Evolutionary conservation across 2,329 filamentous ascomycete species (phyloP).

Genomic region (Aureobasidium sp.): DNA sequence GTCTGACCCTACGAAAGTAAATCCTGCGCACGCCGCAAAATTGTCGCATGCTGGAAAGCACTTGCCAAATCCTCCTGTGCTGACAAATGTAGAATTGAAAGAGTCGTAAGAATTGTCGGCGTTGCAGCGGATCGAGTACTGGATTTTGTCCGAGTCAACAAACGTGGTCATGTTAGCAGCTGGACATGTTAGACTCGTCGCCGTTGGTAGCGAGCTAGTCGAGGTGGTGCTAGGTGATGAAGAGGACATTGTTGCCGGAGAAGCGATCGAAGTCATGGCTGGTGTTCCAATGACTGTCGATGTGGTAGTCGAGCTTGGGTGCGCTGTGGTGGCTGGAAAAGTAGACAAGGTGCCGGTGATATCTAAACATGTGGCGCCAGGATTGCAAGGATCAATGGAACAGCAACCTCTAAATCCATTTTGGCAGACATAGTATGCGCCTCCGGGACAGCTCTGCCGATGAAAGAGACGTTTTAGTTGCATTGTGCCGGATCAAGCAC

Average conservation of each 20-base stretch:
- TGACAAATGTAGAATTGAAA: constrained; percentile 20
- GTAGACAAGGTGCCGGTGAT: not conserved
- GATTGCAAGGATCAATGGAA: constrained; percentile 22
- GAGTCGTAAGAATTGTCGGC: constrained; percentile 22
- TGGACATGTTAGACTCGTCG: constrained; percentile 22
- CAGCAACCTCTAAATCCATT: constrained; percentile 26
- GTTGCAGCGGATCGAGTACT: constrained; percentile 25
- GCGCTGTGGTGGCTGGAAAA: not conserved
- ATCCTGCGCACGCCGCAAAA: constrained; percentile 22
- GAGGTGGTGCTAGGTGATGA: not conserved
- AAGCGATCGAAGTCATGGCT: not conserved
- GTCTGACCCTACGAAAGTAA: constrained; percentile 24
- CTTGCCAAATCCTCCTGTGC: constrained; percentile 23
- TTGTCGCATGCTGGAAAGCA: constrained; percentile 26
- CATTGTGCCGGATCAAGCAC: not conserved
- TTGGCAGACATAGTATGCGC: constrained; percentile 21
- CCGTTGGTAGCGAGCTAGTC: constrained; percentile 9
- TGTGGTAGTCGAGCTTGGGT: not conserved
- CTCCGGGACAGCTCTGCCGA: constrained; percentile 20
- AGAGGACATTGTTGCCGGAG: not conserved
- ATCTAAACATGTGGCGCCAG: constrained; percentile 19
- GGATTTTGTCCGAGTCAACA: constrained; percentile 21
- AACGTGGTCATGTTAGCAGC: constrained; percentile 21
- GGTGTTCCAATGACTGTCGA: not conserved
- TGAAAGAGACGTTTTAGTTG: not conserved